phyloP scores from a whole-genome alignment of 192 early-diverging fungal species.

The Coemansia aciculifera region DNA sequence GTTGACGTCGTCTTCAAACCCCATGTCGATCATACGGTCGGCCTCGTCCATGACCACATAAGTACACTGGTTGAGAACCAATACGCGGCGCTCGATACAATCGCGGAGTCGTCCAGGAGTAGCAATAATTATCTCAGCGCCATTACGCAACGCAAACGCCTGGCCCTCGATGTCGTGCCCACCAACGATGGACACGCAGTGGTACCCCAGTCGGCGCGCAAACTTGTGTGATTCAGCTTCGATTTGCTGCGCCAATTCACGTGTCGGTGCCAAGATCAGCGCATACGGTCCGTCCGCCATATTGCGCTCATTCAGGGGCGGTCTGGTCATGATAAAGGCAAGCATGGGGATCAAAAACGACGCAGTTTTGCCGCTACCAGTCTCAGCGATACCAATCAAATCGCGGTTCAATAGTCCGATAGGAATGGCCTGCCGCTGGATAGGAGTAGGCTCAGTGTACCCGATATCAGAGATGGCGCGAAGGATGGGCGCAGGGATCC shows the following conservation, averaged over 20 bases:
- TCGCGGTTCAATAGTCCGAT: conserved; percentile 91
- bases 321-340: conserved; percentile 78
- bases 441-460: conserved; percentile 93
- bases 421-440: conserved; percentile 96
- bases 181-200: conserved; percentile 80
- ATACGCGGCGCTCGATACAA: conserved; percentile 82
- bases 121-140: conserved; percentile 96
- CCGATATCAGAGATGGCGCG: conserved; percentile 80
- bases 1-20: conserved; percentile 94
- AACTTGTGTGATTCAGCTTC: conserved; percentile 93
- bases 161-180: conserved; percentile 89
- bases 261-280: conserved; percentile 91
- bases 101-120: conserved; percentile 96
- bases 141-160: conserved; percentile 82
- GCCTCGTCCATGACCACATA: conserved; percentile 99
- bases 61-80: conserved; percentile 90
- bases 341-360: conserved; percentile 97
- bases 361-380: conserved; percentile 95
- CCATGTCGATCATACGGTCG: conserved; percentile 93
- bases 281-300: conserved; percentile 89
- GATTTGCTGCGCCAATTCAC: conserved; percentile 97
- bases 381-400: conserved; percentile 85
- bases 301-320: conserved; percentile 74
- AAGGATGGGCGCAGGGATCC: conserved; percentile 67
- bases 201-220: conserved; percentile 79